Evolutionary conservation across 1,284 basidiomycete species (phyloP).

Genomic region (Coniferiporia sulphurascens): DNA sequence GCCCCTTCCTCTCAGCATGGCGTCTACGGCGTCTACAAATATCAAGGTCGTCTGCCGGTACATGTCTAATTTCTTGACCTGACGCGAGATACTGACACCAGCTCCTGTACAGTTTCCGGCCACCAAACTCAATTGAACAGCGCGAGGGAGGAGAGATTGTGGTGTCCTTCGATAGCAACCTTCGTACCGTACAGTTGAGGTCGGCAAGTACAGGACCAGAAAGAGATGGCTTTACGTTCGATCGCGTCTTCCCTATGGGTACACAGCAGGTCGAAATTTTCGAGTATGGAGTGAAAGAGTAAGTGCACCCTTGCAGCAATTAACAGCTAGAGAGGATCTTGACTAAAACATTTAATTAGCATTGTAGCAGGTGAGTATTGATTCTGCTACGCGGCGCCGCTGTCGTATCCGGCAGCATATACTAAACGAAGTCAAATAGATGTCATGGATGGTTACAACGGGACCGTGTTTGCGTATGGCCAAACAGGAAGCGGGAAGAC

Average conservation of each 20-base stretch:
- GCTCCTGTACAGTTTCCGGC: slow-evolving; percentile 72
- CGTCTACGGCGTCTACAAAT: slow-evolving; percentile 70
- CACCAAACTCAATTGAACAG: slow-evolving; percentile 88
- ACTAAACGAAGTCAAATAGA: slow-evolving; percentile 44
- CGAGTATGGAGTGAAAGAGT: slow-evolving; percentile 98
- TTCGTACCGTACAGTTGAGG: slow-evolving; percentile 79
- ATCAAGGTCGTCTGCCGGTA: slow-evolving; percentile 95
- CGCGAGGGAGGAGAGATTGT: slow-evolving; percentile 90
- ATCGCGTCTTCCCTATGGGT: slow-evolving; percentile 92
- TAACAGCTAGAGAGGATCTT: slow-evolving; percentile 4
- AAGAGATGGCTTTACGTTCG: slow-evolving; percentile 95
- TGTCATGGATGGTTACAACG: slow-evolving; percentile 98
- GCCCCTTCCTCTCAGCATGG: slow-evolving; percentile 2
- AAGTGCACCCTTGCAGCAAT: slow-evolving; percentile 31
- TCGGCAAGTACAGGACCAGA: slow-evolving; percentile 71
- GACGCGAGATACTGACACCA: not conserved
- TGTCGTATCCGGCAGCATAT: not conserved
- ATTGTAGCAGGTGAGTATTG: slow-evolving; percentile 23
- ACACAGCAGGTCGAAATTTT: slow-evolving; percentile 95
- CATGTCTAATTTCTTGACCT: slow-evolving; percentile 27
- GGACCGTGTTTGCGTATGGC: slow-evolving; percentile 97
- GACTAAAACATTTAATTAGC: slow-evolving; percentile 17
- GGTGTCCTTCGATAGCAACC: slow-evolving; percentile 83
- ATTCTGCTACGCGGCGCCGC: not conserved
- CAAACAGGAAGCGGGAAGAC: slow-evolving; percentile 98